Percentiles rank a stretch among this genome's conserved stretches.
phyloP scores from a whole-genome alignment of 345 rosid species.

The Linum trigynum region DNA sequence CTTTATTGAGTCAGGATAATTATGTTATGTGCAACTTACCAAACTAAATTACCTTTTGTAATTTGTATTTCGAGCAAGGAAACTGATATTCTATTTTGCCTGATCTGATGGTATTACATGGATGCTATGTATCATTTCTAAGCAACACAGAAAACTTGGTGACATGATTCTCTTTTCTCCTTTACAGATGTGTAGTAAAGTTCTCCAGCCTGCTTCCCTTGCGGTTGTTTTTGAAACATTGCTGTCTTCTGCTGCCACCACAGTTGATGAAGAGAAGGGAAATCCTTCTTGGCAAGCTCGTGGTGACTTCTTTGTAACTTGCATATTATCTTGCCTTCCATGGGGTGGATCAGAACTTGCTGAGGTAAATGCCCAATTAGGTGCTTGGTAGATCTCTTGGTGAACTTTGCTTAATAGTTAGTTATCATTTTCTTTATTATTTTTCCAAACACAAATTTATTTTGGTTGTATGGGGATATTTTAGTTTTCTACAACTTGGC shows the following conservation, averaged over 20 bases:
- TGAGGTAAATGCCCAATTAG: conserved; percentile 46
- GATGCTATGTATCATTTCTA: not conserved
- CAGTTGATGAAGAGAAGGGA: conserved; percentile 95
- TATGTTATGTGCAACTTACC: too few relatives aligned
- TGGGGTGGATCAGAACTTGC: conserved; percentile 97
- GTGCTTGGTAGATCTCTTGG: conserved; percentile 8
- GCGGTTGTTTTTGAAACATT: conserved; percentile 76
- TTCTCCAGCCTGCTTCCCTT: conserved; percentile 79
- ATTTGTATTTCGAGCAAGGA: not conserved
- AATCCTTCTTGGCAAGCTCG: conserved; percentile 94
- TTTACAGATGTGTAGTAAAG: conserved; percentile 87
- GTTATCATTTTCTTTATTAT: conserved; percentile 5
- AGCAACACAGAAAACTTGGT: not conserved
- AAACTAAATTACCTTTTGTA: too few relatives aligned
- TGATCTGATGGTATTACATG: not conserved
- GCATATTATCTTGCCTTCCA: conserved; percentile 90
- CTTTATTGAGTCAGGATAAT: too few relatives aligned
- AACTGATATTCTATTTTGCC: not conserved
- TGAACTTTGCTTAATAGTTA: conserved; percentile 8
- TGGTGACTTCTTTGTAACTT: conserved; percentile 83
- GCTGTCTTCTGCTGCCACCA: conserved; percentile 92
- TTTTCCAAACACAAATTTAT: not conserved
- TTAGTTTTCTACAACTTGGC: too few relatives aligned
- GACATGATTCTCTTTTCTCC: conserved; percentile 5
- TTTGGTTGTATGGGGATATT: not conserved